These are phyloP conservation scores for Argentina anserina DNA, from an alignment of 306 rosid genomes.

Conservation along the genomic window DNA sequence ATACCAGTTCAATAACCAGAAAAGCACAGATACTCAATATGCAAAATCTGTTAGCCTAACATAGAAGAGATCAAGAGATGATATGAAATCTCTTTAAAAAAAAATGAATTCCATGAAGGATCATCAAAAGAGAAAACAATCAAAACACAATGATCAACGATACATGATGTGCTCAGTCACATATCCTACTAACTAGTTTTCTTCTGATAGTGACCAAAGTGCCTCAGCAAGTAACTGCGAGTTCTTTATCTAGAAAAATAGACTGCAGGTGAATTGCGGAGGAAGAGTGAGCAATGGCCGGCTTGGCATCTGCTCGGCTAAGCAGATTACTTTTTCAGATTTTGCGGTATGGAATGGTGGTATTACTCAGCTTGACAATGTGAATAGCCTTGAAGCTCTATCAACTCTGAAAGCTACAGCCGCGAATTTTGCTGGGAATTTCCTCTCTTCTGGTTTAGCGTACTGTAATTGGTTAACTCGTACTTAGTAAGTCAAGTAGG, in stretches of 20 bases:
- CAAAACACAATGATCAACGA: not conserved
- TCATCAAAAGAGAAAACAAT: not conserved
- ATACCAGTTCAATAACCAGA: not conserved
- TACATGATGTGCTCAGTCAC: slow-evolving; percentile 1
- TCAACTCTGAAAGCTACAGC: no score
- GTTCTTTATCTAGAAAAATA: not conserved
- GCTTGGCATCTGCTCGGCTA: no score
- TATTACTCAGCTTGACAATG: no score
- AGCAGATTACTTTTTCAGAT: no score
- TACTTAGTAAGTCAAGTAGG: no score
- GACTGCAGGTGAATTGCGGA: not conserved
- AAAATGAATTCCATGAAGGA: not conserved
- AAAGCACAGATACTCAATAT: not conserved
- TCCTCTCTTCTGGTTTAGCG: no score
- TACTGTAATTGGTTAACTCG: no score
- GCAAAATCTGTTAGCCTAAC: not conserved
- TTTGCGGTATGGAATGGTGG: no score
- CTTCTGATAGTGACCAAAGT: not conserved
- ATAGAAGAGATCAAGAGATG: not conserved
- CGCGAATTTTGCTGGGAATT: no score
- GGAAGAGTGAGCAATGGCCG: no score
- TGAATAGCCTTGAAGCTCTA: no score
- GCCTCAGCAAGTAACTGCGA: not conserved
- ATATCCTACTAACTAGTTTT: not conserved
- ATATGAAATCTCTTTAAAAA: not conserved